phyloP scores from a whole-genome alignment of 345 rosid species.

The Arabidopsis suecica region DNA sequence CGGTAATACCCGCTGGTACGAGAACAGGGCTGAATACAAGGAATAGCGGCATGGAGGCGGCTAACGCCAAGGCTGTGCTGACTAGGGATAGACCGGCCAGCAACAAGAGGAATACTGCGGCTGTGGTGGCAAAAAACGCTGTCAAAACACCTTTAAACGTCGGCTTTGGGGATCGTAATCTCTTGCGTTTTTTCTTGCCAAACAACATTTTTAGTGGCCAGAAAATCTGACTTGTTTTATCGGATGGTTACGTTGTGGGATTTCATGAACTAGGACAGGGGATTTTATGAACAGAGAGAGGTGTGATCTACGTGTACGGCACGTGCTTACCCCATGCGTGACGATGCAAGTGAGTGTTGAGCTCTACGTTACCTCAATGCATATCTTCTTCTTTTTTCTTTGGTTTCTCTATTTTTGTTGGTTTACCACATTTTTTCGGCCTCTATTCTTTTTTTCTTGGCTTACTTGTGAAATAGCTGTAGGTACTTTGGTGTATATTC shows the following conservation, averaged over 20 bases:
- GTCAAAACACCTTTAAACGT: conserved; percentile 7
- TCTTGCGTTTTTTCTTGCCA: conserved; percentile 10
- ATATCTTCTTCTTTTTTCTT: neutral
- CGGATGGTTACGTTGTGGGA: neutral
- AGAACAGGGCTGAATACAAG: conserved; percentile 79
- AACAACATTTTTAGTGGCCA: neutral
- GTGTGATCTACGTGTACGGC: conserved; percentile 36
- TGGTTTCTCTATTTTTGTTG: neutral
- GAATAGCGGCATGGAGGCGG: conserved; percentile 67
- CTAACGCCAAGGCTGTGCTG: conserved; percentile 62
- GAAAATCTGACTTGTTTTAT: neutral
- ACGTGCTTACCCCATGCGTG: conserved; percentile 33
- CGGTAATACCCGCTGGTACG: conserved; percentile 62
- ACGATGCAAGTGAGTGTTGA: conserved; percentile 33
- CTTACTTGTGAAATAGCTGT: conserved; percentile 9
- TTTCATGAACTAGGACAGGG: conserved; percentile 4
- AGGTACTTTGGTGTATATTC: neutral
- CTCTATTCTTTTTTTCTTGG: neutral
- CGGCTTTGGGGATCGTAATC: neutral
- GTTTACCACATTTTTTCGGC: conserved; percentile 22
- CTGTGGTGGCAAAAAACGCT: conserved; percentile 48
- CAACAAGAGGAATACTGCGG: conserved; percentile 65
- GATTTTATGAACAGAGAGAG: conserved; percentile 14
- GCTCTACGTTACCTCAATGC: conserved; percentile 32
- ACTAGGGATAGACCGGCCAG: conserved; percentile 69